These are phyloP conservation scores for Leishmania guyanensis DNA, from an alignment of 208 protist species.

Conservation along the genomic window DNA sequence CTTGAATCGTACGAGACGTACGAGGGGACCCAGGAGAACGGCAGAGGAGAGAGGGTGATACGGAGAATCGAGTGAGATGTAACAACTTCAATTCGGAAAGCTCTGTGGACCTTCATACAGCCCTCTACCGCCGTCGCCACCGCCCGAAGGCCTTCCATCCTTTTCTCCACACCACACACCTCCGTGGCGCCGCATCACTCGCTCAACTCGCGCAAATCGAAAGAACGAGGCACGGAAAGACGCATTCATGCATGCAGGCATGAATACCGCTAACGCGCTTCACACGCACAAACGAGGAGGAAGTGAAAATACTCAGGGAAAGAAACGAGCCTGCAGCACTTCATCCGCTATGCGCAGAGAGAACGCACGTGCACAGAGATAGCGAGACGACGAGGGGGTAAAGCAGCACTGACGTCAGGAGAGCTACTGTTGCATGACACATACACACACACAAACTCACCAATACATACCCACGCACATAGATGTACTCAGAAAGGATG, in stretches of 20 bases:
- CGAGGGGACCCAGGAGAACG: too few species aligned
- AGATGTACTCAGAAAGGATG: not conserved
- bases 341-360: not conserved
- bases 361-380: not conserved
- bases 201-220: not conserved
- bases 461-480: not conserved
- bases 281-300: not conserved
- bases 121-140: not conserved
- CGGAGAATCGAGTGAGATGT: not conserved
- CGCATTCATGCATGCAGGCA: not conserved
- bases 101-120: not conserved
- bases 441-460: not conserved
- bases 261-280: too few species aligned
- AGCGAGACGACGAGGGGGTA: not conserved
- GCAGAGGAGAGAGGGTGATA: too few species aligned
- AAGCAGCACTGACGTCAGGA: not conserved
- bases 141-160: not conserved
- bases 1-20: too few species aligned
- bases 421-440: not conserved
- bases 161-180: not conserved
- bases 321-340: not conserved
- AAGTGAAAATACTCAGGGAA: not conserved
- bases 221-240: too few species aligned
- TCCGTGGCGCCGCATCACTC: not conserved
- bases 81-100: not conserved